phyloP scores from a whole-genome alignment of 1,284 basidiomycete genomes.

The Anthracocystis walkeri region DNA sequence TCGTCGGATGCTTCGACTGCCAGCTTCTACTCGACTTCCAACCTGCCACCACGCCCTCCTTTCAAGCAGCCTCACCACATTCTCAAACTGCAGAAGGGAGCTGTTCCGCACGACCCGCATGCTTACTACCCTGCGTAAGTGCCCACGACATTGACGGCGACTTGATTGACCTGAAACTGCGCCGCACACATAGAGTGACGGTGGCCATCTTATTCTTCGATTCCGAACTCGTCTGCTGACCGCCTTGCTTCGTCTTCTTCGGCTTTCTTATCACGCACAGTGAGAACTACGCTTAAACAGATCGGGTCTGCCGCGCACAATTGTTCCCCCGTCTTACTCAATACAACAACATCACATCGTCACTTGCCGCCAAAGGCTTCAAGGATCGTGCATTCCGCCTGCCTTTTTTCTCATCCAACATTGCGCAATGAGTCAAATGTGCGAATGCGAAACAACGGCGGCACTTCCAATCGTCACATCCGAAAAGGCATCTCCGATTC shows the following conservation, averaged over 20 bases:
- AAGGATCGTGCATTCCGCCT: background rate
- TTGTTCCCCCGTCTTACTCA: background rate
- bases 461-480: too few relatives aligned
- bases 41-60: constrained; percentile 66
- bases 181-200: background rate
- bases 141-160: background rate
- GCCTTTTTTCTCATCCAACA: background rate
- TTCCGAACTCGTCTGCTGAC: background rate
- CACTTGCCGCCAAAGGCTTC: background rate
- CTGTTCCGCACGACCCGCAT: constrained; percentile 64
- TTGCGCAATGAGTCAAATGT: background rate
- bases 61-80: constrained; percentile 65
- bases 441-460: background rate
- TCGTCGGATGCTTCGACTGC: constrained; percentile 35
- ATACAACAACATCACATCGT: constrained; percentile 3
- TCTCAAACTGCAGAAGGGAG: constrained; percentile 65
- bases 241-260: background rate
- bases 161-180: background rate
- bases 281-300: constrained; percentile 52
- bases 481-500: too few relatives aligned
- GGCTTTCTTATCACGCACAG: constrained; percentile 14
- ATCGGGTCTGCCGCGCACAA: background rate
- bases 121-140: constrained; percentile 67
- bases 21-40: constrained; percentile 58
- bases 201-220: too few relatives aligned